These are phyloP conservation scores for Monosporascus sp. DNA, from an alignment of 2,329 filamentous ascomycete species.

Conservation along the genomic window DNA sequence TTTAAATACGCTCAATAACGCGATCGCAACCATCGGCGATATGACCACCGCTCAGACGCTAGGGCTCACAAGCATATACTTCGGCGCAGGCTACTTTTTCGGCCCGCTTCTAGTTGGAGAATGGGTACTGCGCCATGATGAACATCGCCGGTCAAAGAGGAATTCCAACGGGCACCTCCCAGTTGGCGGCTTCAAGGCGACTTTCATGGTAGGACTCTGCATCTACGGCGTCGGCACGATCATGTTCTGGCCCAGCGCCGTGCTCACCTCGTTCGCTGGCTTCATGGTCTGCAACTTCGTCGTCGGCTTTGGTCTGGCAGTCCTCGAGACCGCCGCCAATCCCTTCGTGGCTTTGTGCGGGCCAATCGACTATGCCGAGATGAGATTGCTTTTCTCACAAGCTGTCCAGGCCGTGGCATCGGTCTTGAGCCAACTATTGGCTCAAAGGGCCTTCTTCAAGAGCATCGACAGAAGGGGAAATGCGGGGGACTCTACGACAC, in stretches of 20 bases:
- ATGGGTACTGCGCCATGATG: constrained; percentile 64
- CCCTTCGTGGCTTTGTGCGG: constrained; percentile 69
- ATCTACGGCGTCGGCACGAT: constrained; percentile 75
- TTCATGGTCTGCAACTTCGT: constrained; percentile 72
- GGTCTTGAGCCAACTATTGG: constrained; percentile 66
- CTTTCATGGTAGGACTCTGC: constrained; percentile 70
- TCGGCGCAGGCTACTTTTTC: constrained; percentile 63
- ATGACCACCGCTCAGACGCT: constrained; percentile 59
- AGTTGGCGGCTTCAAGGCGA: constrained; percentile 68
- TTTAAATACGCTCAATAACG: constrained; percentile 72
- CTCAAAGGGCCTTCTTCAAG: constrained; percentile 69
- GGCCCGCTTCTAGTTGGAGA: constrained; percentile 65
- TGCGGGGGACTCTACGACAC: constrained; percentile 36
- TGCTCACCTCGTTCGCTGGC: constrained; percentile 69
- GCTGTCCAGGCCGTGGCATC: constrained; percentile 71
- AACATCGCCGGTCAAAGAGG: constrained; percentile 46
- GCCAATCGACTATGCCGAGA: constrained; percentile 66
- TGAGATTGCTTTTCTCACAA: constrained; percentile 70
- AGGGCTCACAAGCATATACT: constrained; percentile 66
- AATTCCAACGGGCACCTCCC: constrained; percentile 32
- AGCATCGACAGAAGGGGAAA: constrained; percentile 37
- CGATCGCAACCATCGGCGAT: constrained; percentile 57
- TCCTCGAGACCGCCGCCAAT: constrained; percentile 77
- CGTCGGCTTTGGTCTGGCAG: constrained; percentile 69
- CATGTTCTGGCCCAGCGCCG: constrained; percentile 79